A percentile compares a stretch with the other conserved stretches of the same genome.
phyloP scores from a whole-genome alignment of 768 basidiomycete genomes.

The Paxillus ammoniavirescens region DNA sequence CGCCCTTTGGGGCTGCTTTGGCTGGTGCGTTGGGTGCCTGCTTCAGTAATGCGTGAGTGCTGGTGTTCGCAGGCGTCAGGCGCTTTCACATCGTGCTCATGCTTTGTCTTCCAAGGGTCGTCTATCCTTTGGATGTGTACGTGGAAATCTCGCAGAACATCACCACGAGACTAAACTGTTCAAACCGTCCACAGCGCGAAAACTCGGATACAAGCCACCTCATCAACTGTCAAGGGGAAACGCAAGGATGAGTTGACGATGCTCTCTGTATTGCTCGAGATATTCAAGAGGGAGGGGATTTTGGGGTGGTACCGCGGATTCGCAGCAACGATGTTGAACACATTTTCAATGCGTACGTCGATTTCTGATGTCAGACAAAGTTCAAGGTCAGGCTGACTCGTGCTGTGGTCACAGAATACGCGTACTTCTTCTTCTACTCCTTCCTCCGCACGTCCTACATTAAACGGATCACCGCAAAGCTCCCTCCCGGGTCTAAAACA shows the following conservation, averaged over 20 bases:
- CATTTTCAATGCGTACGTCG: slow-evolving; percentile 86
- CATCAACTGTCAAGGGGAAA: slow-evolving; percentile 51
- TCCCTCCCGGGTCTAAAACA: slow-evolving; percentile 58
- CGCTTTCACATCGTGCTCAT: slow-evolving; percentile 10
- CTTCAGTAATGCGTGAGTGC: slow-evolving; percentile 86
- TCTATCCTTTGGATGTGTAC: slow-evolving; percentile 95
- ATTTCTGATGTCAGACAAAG: background rate
- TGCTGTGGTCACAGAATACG: slow-evolving; percentile 71
- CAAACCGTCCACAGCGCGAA: slow-evolving; percentile 61
- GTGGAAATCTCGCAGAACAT: slow-evolving; percentile 27
- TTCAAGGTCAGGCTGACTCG: background rate
- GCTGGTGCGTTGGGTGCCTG: slow-evolving; percentile 93
- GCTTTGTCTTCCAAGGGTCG: slow-evolving; percentile 50
- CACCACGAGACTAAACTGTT: slow-evolving; percentile 6
- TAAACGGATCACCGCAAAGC: slow-evolving; percentile 59
- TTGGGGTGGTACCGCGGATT: slow-evolving; percentile 88
- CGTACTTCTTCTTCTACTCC: slow-evolving; percentile 99
- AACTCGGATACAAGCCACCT: slow-evolving; percentile 88
- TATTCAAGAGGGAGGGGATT: slow-evolving; percentile 81
- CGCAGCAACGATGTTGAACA: slow-evolving; percentile 95
- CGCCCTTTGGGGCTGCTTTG: slow-evolving; percentile 85
- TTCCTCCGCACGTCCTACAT: slow-evolving; percentile 83
- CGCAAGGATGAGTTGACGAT: slow-evolving; percentile 54
- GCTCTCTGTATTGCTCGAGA: slow-evolving; percentile 60
- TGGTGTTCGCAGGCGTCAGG: background rate